Evolutionary conservation across 2,329 filamentous ascomycete species (phyloP).

Genomic region (Penicillium psychrosexuale): DNA sequence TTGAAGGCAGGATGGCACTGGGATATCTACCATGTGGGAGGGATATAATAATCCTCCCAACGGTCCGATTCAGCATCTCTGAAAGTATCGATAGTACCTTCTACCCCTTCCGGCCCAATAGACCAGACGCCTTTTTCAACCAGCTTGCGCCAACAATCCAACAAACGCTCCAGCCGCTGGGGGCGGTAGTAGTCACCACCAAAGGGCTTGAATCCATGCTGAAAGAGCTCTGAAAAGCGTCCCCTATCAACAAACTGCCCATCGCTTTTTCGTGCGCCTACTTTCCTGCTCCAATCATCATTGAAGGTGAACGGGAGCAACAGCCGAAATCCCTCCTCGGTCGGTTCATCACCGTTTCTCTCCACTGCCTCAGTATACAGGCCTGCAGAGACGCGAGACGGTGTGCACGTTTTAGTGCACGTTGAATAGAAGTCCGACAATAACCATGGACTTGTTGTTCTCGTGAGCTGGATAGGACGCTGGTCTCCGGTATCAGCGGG

Average conservation of each 20-base stretch:
- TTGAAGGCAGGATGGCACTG: slow-evolving; percentile 2
- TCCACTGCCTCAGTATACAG: slow-evolving; percentile 29
- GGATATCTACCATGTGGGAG: slow-evolving; percentile 14
- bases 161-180: slow-evolving; percentile 25
- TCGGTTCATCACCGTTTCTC: slow-evolving; percentile 14
- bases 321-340: slow-evolving; percentile 33
- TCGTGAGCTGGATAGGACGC: slow-evolving; percentile 18
- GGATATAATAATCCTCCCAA: slow-evolving; percentile 17
- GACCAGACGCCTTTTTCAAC: slow-evolving; percentile 28
- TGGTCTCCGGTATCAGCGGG: slow-evolving; percentile 18
- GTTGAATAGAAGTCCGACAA: slow-evolving; percentile 13
- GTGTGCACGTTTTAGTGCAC: slow-evolving; percentile 12
- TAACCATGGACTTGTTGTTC: slow-evolving; percentile 17
- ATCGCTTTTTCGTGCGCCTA: slow-evolving; percentile 28
- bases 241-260: slow-evolving; percentile 17
- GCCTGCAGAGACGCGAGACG: slow-evolving; percentile 19
- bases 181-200: slow-evolving; percentile 28
- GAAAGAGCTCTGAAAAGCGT: slow-evolving; percentile 27
- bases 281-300: slow-evolving; percentile 11
- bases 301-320: slow-evolving; percentile 15
- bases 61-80: slow-evolving; percentile 22
- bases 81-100: slow-evolving; percentile 29
- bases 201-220: slow-evolving; percentile 36
- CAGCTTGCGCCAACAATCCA: slow-evolving; percentile 25
- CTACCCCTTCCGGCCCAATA: slow-evolving; percentile 25